Conservation (phyloP, 805 yeast species). For the Candida pseudofarinosa region DNA sequence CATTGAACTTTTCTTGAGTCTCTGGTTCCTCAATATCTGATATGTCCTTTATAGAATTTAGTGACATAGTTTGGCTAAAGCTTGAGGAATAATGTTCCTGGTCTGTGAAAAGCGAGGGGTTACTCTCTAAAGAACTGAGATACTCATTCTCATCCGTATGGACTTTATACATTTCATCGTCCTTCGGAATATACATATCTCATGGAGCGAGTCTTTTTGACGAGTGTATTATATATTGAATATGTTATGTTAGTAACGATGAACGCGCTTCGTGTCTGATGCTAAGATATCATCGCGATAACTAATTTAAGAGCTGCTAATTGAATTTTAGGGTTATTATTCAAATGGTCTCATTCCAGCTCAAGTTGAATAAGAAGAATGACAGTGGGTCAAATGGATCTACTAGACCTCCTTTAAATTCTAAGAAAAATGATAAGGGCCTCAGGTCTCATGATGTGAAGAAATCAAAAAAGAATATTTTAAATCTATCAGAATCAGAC, state of each 20-base stretch:
- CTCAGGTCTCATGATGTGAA: not conserved
- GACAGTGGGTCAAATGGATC: conserved; percentile 5
- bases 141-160: not conserved
- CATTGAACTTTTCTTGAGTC: not conserved
- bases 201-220: not conserved
- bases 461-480: not conserved
- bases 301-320: not conserved
- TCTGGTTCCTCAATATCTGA: not conserved
- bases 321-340: not conserved
- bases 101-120: not conserved
- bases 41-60: not conserved
- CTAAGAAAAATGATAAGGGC: not conserved
- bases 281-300: not conserved
- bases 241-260: not conserved
- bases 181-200: not conserved
- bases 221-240: no score
- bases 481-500: conserved; percentile 13
- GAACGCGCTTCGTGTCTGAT: not conserved
- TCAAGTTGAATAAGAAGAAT: conserved; percentile 15
- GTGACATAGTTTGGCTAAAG: not conserved
- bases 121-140: not conserved
- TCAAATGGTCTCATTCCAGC: conserved; percentile 20
- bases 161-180: not conserved
- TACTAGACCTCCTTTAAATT: not conserved
- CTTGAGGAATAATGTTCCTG: not conserved